Conservation (phyloP, 371 early-diverging fungal genomes). For the Zopfochytrium polystomum region DNA sequence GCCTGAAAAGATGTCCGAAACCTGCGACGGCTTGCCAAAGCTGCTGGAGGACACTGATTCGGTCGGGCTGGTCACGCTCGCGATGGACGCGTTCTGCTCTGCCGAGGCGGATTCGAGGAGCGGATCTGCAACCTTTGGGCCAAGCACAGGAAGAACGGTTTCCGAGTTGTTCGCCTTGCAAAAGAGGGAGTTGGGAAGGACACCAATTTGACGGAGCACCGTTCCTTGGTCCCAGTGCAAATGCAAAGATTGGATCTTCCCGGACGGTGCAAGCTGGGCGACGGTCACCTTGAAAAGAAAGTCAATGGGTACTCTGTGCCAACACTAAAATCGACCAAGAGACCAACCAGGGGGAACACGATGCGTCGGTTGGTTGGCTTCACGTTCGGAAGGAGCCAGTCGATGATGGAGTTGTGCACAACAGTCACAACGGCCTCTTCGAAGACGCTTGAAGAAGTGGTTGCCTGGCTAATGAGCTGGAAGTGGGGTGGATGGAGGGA, state of each 20-base stretch:
- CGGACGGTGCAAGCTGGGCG: slow-evolving; percentile 29
- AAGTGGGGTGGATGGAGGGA: background rate
- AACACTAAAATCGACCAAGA: too few species aligned
- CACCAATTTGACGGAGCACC: slow-evolving; percentile 43
- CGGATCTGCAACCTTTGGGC: slow-evolving; percentile 30
- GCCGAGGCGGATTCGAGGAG: too few species aligned
- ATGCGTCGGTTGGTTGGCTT: slow-evolving; percentile 40
- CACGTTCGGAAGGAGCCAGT: too few species aligned
- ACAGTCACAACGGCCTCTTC: slow-evolving; percentile 42
- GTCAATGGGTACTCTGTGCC: too few species aligned
- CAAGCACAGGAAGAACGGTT: slow-evolving; percentile 40
- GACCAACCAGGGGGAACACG: slow-evolving; percentile 36
- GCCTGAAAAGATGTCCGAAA: too few species aligned
- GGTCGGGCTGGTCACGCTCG: slow-evolving; percentile 8
- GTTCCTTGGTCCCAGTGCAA: too few species aligned
- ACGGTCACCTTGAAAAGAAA: slow-evolving; percentile 29
- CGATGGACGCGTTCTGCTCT: too few species aligned
- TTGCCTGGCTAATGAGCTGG: too few species aligned
- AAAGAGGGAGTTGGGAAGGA: slow-evolving; percentile 45
- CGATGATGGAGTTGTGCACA: slow-evolving; percentile 40
- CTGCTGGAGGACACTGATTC: slow-evolving; percentile 7
- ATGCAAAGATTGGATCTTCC: too few species aligned
- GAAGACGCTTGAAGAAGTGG: too few species aligned
- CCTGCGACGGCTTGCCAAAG: too few species aligned
- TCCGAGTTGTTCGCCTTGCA: slow-evolving; percentile 47